Percentiles rank a stretch among this genome's conserved stretches.
Evolutionary conservation across 768 basidiomycete genomes (phyloP).

Genomic region (Collybiopsis confluens): DNA sequence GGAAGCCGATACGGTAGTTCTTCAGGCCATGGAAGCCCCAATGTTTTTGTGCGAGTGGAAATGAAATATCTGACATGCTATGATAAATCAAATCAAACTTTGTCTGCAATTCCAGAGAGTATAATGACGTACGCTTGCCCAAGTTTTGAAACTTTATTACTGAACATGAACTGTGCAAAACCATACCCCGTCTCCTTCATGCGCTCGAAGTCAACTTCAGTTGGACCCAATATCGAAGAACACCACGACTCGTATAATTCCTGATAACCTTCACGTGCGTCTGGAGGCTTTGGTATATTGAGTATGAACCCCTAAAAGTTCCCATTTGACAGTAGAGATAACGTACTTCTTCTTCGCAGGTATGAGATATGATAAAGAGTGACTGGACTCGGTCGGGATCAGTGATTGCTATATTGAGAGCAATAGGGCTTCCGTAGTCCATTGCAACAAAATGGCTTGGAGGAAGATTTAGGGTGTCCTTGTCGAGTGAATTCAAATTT

Average conservation of each 20-base stretch:
- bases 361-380: conserved; percentile 22
- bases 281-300: conserved; percentile 4
- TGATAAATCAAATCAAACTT: not conserved
- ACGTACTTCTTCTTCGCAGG: conserved; percentile 22
- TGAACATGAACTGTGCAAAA: conserved; percentile 12
- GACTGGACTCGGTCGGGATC: conserved; percentile 21
- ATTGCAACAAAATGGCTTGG: conserved; percentile 25
- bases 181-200: conserved; percentile 12
- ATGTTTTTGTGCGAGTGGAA: not conserved
- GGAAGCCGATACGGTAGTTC: not conserved
- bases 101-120: not conserved
- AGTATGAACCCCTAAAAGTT: too few relatives aligned
- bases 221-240: not conserved
- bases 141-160: too few relatives aligned
- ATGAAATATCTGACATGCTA: conserved; percentile 1
- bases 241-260: conserved; percentile 12
- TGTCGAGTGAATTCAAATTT: not conserved
- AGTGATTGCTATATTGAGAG: conserved; percentile 19
- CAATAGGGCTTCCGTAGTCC: conserved; percentile 20
- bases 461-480: conserved; percentile 24
- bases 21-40: conserved; percentile 6
- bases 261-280: conserved; percentile 11
- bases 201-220: conserved; percentile 1
- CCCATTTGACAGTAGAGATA: not conserved
- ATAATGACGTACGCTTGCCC: conserved; percentile 8